These are phyloP conservation scores for Ophiostoma angusticollis DNA, from an alignment of 2,329 filamentous ascomycete genomes.

Conservation along the genomic window DNA sequence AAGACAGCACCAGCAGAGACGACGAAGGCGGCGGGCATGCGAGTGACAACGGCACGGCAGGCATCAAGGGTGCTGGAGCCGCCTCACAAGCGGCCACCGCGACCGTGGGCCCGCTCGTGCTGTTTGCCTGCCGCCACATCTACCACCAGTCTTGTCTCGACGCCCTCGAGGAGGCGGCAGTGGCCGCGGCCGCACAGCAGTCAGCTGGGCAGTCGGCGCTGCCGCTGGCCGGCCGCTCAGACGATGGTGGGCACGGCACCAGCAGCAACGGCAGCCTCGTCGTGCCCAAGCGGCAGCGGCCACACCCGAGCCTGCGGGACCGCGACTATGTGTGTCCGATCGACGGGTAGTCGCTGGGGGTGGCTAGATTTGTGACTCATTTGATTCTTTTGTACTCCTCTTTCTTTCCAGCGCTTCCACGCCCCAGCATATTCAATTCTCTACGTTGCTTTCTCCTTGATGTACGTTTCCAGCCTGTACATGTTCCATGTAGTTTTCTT, in stretches of 20 bases:
- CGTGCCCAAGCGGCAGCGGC: constrained; percentile 1
- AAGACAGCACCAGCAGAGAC: constrained; percentile 23
- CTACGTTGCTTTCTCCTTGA: too few species aligned
- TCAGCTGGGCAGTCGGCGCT: neutral
- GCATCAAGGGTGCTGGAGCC: neutral
- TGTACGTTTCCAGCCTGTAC: too few species aligned
- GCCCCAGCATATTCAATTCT: too few species aligned
- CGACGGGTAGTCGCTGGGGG: too few species aligned
- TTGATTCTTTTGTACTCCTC: constrained; percentile 1
- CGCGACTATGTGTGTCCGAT: constrained; percentile 44
- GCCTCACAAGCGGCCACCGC: neutral
- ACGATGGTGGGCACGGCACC: neutral
- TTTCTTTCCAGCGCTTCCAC: neutral
- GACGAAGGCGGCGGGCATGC: too few species aligned
- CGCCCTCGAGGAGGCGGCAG: constrained; percentile 43
- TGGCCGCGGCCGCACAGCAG: constrained; percentile 16
- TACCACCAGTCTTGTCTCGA: constrained; percentile 60
- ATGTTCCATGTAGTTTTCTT: too few species aligned
- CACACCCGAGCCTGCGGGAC: constrained; percentile 19
- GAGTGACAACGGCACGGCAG: too few species aligned
- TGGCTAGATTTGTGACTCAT: too few species aligned
- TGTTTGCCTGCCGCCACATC: constrained; percentile 58
- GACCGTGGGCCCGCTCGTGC: constrained; percentile 50
- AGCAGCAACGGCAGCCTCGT: neutral
- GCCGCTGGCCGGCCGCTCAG: neutral